These are phyloP conservation scores for Venturia aucupariae DNA, from an alignment of 2,329 filamentous ascomycete genomes.

Conservation along the genomic window DNA sequence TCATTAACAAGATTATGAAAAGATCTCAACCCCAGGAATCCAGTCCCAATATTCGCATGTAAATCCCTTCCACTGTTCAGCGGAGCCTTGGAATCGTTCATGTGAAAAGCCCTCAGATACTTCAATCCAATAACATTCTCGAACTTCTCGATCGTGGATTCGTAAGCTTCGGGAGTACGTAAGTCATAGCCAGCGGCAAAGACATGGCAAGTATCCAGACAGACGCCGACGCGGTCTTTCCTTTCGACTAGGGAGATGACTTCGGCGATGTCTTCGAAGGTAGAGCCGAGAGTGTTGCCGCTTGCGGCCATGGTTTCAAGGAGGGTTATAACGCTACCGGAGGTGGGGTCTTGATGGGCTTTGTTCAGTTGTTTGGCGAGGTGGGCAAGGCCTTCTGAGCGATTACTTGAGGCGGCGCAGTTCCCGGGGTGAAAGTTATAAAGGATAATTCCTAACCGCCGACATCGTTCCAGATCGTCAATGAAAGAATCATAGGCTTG, in stretches of 20 bases:
- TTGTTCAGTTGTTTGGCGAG: slow-evolving; percentile 77
- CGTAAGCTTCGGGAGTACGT: slow-evolving; percentile 63
- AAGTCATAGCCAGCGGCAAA: slow-evolving; percentile 93
- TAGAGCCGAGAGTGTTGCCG: slow-evolving; percentile 78
- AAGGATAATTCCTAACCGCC: slow-evolving; percentile 74
- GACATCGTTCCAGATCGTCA: slow-evolving; percentile 80
- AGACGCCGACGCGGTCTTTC: slow-evolving; percentile 80
- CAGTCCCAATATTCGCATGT: slow-evolving; percentile 93
- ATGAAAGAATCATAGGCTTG: slow-evolving; percentile 82
- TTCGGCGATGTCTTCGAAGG: slow-evolving; percentile 76
- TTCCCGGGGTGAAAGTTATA: slow-evolving; percentile 98
- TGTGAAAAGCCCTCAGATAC: slow-evolving; percentile 77
- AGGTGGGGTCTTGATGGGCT: slow-evolving; percentile 60
- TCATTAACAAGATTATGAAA: slow-evolving; percentile 92
- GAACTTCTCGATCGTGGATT: slow-evolving; percentile 64
- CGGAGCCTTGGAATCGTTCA: slow-evolving; percentile 95
- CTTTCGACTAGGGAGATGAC: slow-evolving; percentile 74
- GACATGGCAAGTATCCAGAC: slow-evolving; percentile 92
- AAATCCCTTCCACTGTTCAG: slow-evolving; percentile 73
- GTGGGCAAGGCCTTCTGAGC: slow-evolving; percentile 61
- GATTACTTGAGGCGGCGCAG: slow-evolving; percentile 54
- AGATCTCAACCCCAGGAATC: slow-evolving; percentile 79
- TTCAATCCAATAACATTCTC: slow-evolving; percentile 65
- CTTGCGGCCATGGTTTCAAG: slow-evolving; percentile 93
- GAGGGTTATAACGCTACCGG: slow-evolving; percentile 66